Conservation (phyloP, 148 eudicot genomes). For the Rheum nobile region DNA sequence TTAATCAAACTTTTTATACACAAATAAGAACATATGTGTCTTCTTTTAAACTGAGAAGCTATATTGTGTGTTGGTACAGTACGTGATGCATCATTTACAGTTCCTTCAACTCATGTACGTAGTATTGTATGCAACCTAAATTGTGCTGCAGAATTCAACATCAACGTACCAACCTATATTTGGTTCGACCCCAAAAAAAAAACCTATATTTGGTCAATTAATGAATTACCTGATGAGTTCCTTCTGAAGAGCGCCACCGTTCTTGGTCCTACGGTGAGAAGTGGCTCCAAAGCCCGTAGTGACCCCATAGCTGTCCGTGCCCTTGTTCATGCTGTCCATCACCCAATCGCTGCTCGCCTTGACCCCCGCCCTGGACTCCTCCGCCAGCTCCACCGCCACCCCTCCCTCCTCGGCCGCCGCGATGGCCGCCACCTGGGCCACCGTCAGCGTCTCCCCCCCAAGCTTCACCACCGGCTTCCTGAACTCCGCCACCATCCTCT, state of each 20-base stretch:
- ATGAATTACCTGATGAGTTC: slow-evolving; percentile 28
- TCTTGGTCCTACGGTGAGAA: slow-evolving; percentile 33
- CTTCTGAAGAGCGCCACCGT: slow-evolving; percentile 34
- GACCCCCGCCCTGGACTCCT: slow-evolving; percentile 25
- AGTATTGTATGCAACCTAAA: too few relatives aligned
- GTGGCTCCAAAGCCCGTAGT: slow-evolving; percentile 41
- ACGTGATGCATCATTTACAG: too few relatives aligned
- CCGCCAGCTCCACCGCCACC: slow-evolving; percentile 26
- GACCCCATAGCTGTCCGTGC: slow-evolving; percentile 34
- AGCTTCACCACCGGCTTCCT: slow-evolving; percentile 32
- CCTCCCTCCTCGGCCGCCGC: slow-evolving; percentile 16
- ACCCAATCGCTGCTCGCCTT: slow-evolving; percentile 42
- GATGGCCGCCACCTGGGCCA: slow-evolving; percentile 43
- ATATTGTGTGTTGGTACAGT: too few relatives aligned
- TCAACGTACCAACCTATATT: too few relatives aligned
- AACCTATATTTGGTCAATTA: background rate
- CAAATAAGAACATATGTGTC: too few relatives aligned
- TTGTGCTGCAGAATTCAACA: too few relatives aligned
- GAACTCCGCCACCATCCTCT: slow-evolving; percentile 42
- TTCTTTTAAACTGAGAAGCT: too few relatives aligned
- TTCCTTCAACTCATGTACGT: background rate
- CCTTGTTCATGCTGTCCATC: slow-evolving; percentile 31
- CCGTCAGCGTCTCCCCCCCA: slow-evolving; percentile 33
- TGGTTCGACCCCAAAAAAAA: too few relatives aligned
- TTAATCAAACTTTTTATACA: too few relatives aligned